Base-by-base conservation (phyloP, 2,329 filamentous ascomycete species). In the Zelopaecilomyces penicillatus region DNA sequence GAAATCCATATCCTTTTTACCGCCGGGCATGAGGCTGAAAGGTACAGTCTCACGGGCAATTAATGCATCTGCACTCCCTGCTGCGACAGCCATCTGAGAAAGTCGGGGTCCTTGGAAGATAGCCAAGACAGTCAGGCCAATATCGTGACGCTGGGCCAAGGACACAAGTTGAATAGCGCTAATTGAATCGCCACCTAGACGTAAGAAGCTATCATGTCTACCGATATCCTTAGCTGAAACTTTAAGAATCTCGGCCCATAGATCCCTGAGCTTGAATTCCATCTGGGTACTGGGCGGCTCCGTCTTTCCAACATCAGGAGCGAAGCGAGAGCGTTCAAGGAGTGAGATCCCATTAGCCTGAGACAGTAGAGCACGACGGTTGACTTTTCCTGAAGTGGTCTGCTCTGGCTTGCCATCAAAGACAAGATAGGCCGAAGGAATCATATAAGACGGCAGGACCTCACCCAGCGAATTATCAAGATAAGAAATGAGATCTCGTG, bases 21-120 rank as follows among this genome's bases (percentile, higher is more conserved):
- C 37, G 2, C 37, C 32, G 19, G 41, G 45, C 27, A 44, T 30
- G 12, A 44, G 42, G 10, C 42, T 45, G 7, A 44, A 45, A 30
- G 42, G 38, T n/a, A 6, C 35, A 6, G 30, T 11, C 6, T 27
- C 3, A 8, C 5, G 3, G 6, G 34, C 19, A 19, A 19, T 19
- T 19, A 19, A 2, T 19, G 19, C 19, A 19, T 19, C 19, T 19
- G 2, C 19, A 19, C 19, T 19, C 19, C 19, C 19, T 19, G 19
- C 19, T 19, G 19, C 19, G 19, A 19, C 19, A 9, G 32, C 32
- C 8, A 34, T 9, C 8, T 34, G 9, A 34, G 9, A 9, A 12
- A 34, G 32, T 9, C 32, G 32, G 12, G 32, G 32, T 9, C 12
- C 8, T 12, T 34, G 8, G 32, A 34, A 34, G 32, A 34, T 34